Conservation (phyloP, 345 rosid species). For the Eucalyptus victrix region DNA sequence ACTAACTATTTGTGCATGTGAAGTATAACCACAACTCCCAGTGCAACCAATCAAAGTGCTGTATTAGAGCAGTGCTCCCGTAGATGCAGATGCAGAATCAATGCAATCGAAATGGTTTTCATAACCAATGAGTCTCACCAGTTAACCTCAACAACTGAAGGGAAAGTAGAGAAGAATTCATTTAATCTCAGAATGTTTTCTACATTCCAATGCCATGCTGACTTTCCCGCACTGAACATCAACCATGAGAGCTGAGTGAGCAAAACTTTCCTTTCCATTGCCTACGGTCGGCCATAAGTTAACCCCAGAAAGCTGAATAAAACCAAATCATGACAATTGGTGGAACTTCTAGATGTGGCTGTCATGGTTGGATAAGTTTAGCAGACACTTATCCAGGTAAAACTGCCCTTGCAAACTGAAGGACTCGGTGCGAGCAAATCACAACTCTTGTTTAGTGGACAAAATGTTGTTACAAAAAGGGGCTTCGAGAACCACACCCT, state of each 20-base stretch:
- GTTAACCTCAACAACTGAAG: not conserved
- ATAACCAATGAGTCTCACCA: not conserved
- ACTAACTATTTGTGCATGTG: not conserved
- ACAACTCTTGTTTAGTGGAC: not conserved
- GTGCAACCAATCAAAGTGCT: not conserved
- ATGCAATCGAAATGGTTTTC: not conserved
- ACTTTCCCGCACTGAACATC: not conserved
- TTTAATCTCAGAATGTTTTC: not conserved
- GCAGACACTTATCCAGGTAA: not conserved
- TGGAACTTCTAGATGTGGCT: not conserved
- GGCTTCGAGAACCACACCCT: not conserved
- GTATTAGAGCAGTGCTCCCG: not conserved
- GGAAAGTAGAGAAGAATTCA: not conserved
- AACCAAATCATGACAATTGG: not conserved
- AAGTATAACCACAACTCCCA: not conserved
- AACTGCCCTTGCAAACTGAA: not conserved
- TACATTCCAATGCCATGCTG: not conserved
- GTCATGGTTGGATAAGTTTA: not conserved
- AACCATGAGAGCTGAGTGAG: not conserved
- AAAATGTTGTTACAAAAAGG: not conserved
- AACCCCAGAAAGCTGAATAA: not conserved
- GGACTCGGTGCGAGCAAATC: not conserved
- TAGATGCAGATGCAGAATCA: not conserved
- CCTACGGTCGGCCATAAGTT: not conserved
- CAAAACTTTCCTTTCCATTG: not conserved